Conservation (phyloP, 2,329 filamentous ascomycete species). For the Endoconidiophora laricicola region DNA sequence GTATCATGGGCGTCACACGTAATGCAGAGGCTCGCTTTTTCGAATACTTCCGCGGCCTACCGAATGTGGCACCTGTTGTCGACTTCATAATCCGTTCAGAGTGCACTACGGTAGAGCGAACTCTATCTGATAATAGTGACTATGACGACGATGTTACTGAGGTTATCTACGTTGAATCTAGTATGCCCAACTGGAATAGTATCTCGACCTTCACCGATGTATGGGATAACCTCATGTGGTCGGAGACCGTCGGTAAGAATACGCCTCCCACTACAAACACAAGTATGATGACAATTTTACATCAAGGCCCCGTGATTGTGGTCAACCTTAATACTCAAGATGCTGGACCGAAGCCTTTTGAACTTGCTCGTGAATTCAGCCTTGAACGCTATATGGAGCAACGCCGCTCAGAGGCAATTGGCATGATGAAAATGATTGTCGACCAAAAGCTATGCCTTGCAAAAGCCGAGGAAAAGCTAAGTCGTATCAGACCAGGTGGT, state of each 20-base stretch:
- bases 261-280: slow-evolving; percentile 21
- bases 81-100: no score
- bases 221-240: slow-evolving; percentile 33
- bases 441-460: slow-evolving; percentile 8
- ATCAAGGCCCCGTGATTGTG: slow-evolving; percentile 33
- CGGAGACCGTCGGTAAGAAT: slow-evolving; percentile 23
- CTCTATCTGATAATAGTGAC: background rate
- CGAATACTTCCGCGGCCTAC: slow-evolving; percentile 22
- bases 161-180: slow-evolving; percentile 28
- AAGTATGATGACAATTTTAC: slow-evolving; percentile 28
- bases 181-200: slow-evolving; percentile 21
- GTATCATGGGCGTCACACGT: slow-evolving; percentile 18
- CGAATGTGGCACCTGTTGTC: no score
- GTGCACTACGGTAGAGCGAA: no score
- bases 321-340: slow-evolving; percentile 29
- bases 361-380: slow-evolving; percentile 35
- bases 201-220: slow-evolving; percentile 31
- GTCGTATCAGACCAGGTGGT: background rate
- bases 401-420: slow-evolving; percentile 27
- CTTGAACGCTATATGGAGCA: slow-evolving; percentile 35
- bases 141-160: slow-evolving; percentile 21
- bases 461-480: slow-evolving; percentile 1
- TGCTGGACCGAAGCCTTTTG: slow-evolving; percentile 24
- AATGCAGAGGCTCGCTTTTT: slow-evolving; percentile 23
- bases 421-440: slow-evolving; percentile 11